These are phyloP conservation scores for Schizothecium vesticola DNA, from an alignment of 495 filamentous ascomycete genomes.

Conservation along the genomic window DNA sequence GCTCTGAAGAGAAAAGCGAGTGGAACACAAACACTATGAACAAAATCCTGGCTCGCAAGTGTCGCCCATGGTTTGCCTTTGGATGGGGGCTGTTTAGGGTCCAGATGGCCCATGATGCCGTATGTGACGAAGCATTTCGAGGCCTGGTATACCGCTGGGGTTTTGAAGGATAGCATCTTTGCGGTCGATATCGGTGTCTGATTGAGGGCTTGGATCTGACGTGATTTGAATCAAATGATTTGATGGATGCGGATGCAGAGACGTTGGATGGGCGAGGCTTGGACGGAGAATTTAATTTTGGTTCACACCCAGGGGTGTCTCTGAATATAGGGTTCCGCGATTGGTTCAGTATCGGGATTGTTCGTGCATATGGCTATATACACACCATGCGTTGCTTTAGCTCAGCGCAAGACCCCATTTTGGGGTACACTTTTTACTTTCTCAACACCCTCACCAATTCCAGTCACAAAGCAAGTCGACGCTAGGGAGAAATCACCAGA, in stretches of 20 bases:
- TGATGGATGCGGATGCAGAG: background rate
- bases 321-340: background rate
- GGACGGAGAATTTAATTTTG: background rate
- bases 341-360: background rate
- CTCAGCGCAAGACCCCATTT: slow-evolving; percentile 6
- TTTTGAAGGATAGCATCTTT: slow-evolving; percentile 54
- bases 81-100: slow-evolving; percentile 62
- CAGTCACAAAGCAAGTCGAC: background rate
- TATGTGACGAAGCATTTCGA: slow-evolving; percentile 74
- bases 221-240: background rate
- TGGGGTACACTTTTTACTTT: background rate
- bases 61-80: slow-evolving; percentile 71
- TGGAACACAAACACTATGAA: slow-evolving; percentile 59
- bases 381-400: slow-evolving; percentile 8
- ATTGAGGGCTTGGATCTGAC: no score
- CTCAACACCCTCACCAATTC: background rate
- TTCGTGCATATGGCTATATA: background rate
- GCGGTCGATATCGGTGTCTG: no score
- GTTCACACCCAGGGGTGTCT: slow-evolving; percentile 2
- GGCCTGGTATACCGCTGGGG: slow-evolving; percentile 50
- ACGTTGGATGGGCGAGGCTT: background rate
- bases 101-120: slow-evolving; percentile 57
- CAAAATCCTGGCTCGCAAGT: slow-evolving; percentile 61
- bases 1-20: background rate
- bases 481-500: background rate